Conservation (phyloP, 148 eudicot species). For the Vaccinium macrocarpon region DNA sequence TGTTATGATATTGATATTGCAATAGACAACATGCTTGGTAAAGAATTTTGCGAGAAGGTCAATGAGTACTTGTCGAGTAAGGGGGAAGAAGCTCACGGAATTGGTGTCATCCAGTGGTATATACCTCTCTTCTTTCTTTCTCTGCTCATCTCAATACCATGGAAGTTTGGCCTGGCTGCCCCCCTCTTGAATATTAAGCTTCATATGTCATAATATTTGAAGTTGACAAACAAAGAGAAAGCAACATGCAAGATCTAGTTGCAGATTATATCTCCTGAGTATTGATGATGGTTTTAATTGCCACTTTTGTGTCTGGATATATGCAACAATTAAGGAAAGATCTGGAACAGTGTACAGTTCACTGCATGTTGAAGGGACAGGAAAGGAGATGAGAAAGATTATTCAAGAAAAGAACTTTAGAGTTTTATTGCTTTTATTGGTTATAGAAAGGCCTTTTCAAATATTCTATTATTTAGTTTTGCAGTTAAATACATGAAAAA, state of each 20-base stretch:
- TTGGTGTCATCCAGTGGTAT: constrained; percentile 86
- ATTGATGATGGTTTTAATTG: background rate
- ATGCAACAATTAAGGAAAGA: background rate
- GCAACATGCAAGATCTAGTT: background rate
- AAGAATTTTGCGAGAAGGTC: constrained; percentile 83
- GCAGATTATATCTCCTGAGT: background rate
- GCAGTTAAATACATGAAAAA: background rate
- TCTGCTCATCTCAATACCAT: background rate
- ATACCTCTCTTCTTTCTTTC: background rate
- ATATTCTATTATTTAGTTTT: background rate
- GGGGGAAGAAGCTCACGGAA: constrained; percentile 71
- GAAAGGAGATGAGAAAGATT: background rate
- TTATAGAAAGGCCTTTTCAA: background rate
- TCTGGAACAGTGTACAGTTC: background rate
- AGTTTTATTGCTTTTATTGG: background rate
- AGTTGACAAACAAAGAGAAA: background rate
- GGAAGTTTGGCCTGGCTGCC: background rate
- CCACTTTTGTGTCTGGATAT: background rate
- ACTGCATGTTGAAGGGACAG: background rate
- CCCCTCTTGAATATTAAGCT: background rate
- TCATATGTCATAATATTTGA: background rate
- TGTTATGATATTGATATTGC: constrained; percentile 95
- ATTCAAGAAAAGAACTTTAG: background rate
- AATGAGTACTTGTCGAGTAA: constrained; percentile 63
- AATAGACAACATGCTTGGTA: constrained; percentile 83